These are phyloP conservation scores for Adiantum capillusveneris DNA, from an alignment of 75 land plant species.

Conservation along the genomic window DNA sequence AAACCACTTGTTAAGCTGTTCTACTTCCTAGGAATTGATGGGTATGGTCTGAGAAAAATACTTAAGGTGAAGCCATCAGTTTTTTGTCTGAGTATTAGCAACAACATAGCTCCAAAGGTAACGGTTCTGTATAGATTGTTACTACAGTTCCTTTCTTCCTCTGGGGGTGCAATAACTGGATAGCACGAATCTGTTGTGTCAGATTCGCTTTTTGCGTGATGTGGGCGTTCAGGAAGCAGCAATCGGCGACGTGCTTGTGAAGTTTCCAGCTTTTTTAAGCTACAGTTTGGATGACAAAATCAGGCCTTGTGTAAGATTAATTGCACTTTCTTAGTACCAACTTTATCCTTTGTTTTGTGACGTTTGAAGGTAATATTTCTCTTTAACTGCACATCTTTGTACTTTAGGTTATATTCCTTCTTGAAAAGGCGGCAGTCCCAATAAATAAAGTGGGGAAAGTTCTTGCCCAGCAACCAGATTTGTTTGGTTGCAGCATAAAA, in stretches of 20 bases:
- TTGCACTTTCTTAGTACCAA: not conserved
- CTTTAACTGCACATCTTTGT: no score
- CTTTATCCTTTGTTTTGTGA: no score
- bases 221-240: constrained; percentile 76
- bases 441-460: constrained; percentile 70
- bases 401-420: constrained; percentile 60
- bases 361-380: no score
- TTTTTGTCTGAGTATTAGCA: constrained; percentile 65
- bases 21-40: constrained; percentile 57
- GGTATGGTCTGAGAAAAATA: constrained; percentile 74
- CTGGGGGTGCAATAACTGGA: no score
- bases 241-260: constrained; percentile 62
- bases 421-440: constrained; percentile 74
- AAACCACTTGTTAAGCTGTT: constrained; percentile 78
- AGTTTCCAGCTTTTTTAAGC: constrained; percentile 76
- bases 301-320: constrained; percentile 60
- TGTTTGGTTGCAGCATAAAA: constrained; percentile 66
- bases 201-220: constrained; percentile 81
- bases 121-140: no score
- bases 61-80: constrained; percentile 65
- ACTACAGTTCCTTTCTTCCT: no score
- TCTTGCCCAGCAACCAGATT: constrained; percentile 65
- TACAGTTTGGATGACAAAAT: constrained; percentile 88
- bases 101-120: constrained; percentile 88
- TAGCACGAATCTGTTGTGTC: not conserved